Percentiles rank a stretch among this genome's conserved stretches.
These are phyloP conservation scores for Alternaria panax DNA, from an alignment of 2,329 filamentous ascomycete genomes.

Conservation along the genomic window DNA sequence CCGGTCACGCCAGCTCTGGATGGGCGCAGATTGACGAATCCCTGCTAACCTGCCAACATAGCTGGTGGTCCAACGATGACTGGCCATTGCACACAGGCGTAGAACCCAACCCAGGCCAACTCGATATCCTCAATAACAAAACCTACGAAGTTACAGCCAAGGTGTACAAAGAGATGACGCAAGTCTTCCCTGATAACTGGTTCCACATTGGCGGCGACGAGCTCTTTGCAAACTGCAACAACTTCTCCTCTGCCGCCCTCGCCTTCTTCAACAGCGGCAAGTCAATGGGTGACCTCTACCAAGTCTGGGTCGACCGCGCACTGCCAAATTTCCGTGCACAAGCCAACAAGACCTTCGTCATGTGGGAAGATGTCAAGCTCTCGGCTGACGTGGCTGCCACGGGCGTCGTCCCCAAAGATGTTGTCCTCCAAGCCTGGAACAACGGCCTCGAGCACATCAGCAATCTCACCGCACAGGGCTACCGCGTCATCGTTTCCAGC, in stretches of 20 bases:
- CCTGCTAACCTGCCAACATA: conserved; percentile 64
- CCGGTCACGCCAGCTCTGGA: conserved; percentile 63
- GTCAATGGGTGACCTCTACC: conserved; percentile 60
- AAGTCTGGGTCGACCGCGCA: conserved; percentile 63
- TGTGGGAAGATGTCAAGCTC: conserved; percentile 65
- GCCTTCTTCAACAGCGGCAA: conserved; percentile 61
- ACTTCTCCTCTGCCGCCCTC: conserved; percentile 60
- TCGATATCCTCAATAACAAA: conserved; percentile 63
- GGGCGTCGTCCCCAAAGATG: conserved; percentile 57
- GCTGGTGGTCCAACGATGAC: conserved; percentile 68
- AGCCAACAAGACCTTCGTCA: conserved; percentile 60
- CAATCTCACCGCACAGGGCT: conserved; percentile 59
- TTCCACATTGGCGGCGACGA: conserved; percentile 66
- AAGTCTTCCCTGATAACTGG: conserved; percentile 60
- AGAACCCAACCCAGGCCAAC: conserved; percentile 64
- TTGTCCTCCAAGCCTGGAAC: conserved; percentile 65
- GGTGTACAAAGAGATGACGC: conserved; percentile 62
- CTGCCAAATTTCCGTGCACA: conserved; percentile 59
- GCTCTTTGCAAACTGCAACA: conserved; percentile 64
- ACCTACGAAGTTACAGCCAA: conserved; percentile 63
- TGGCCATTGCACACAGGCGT: conserved; percentile 64
- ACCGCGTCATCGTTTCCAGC: conserved; percentile 64
- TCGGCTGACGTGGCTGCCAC: conserved; percentile 54
- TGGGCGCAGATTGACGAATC: conserved; percentile 65
- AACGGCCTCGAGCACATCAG: conserved; percentile 60